Conservation (phyloP, 306 rosid genomes). For the Biancaea sappan region DNA sequence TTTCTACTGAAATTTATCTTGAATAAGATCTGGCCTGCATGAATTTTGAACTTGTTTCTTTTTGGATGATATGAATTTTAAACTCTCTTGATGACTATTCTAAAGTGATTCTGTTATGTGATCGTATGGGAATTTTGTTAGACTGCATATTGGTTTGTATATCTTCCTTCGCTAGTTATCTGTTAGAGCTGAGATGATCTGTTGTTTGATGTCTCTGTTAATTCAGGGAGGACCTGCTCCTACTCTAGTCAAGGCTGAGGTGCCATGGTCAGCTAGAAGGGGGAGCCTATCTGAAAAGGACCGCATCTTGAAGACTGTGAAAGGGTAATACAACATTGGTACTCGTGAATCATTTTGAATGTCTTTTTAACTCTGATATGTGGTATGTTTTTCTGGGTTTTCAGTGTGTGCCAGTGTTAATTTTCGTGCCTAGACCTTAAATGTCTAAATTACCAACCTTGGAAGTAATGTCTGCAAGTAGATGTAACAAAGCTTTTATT, state of each 20-base stretch:
- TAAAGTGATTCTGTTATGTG: background rate
- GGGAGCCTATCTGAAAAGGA: constrained; percentile 85
- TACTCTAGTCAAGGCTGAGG: constrained; percentile 83
- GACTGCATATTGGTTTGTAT: background rate
- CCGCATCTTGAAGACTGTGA: constrained; percentile 89
- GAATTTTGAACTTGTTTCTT: background rate
- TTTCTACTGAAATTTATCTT: background rate
- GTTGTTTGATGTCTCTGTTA: constrained; percentile 21
- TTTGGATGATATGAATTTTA: background rate
- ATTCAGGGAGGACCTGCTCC: constrained; percentile 80
- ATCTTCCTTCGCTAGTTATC: background rate
- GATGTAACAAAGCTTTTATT: background rate
- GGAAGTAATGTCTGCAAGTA: background rate
- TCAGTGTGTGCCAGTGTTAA: background rate
- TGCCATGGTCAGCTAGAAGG: constrained; percentile 95
- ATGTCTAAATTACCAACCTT: background rate
- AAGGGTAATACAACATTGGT: constrained; percentile 65
- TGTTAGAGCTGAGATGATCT: background rate
- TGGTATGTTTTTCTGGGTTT: background rate
- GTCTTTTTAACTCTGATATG: background rate
- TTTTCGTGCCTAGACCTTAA: background rate
- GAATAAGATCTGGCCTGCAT: background rate
- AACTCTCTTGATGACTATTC: background rate
- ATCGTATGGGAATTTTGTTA: background rate
- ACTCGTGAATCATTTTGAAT: background rate